Percentiles rank a stretch among this genome's conserved stretches.
These are phyloP conservation scores for Neofusicoccum ribis DNA, from an alignment of 2,329 filamentous ascomycete species.

Conservation along the genomic window DNA sequence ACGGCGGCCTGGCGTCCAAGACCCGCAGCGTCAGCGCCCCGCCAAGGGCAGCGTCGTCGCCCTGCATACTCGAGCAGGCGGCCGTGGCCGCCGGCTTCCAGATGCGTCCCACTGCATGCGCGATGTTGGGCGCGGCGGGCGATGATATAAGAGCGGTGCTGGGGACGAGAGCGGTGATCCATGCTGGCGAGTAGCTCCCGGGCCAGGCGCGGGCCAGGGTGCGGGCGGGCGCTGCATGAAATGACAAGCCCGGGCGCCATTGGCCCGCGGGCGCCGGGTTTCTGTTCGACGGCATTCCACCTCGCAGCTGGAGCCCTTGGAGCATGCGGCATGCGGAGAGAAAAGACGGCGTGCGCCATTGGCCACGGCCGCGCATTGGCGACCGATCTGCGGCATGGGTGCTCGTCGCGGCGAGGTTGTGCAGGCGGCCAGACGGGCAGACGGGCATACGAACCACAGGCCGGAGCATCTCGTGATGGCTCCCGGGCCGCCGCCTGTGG, in stretches of 20 bases:
- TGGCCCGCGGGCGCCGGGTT: background rate
- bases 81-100: background rate
- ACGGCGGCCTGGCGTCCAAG: background rate
- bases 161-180: background rate
- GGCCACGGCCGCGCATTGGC: background rate
- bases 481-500: background rate
- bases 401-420: background rate
- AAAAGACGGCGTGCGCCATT: background rate
- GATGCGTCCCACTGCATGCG: background rate
- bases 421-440: background rate
- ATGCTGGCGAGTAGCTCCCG: background rate
- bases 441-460: background rate
- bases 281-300: conserved; percentile 13
- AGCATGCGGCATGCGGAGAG: background rate
- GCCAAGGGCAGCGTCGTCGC: conserved; percentile 12
- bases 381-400: conserved; percentile 3
- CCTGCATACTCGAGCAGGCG: conserved; percentile 5
- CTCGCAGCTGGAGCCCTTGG: background rate
- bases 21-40: background rate
- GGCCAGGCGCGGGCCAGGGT: background rate
- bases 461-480: background rate
- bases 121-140: background rate
- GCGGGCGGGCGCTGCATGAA: background rate
- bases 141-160: background rate
- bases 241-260: background rate